Percentiles rank a stretch among this genome's conserved stretches.
Conservation (phyloP, 805 yeast genomes). For the Pichia sporocuriosa region DNA sequence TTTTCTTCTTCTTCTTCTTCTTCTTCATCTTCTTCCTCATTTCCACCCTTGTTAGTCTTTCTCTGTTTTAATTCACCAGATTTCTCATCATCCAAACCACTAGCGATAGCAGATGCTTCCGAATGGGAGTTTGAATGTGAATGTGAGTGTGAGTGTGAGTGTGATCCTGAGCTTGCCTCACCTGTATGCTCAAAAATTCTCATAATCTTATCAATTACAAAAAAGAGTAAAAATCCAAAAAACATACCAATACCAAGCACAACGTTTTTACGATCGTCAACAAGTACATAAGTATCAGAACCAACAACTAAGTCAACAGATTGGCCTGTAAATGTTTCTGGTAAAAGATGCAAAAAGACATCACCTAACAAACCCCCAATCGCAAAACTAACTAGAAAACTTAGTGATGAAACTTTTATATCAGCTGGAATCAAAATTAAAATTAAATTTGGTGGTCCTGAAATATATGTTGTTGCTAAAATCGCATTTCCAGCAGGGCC, state of each 20-base stretch:
- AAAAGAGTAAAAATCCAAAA: constrained; percentile 53
- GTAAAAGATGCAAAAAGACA: constrained; percentile 63
- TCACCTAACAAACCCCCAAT: constrained; percentile 74
- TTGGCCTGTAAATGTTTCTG: constrained; percentile 58
- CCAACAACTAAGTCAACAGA: constrained; percentile 31
- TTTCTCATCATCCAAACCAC: constrained; percentile 14
- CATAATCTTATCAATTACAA: constrained; percentile 54
- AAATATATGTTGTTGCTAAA: constrained; percentile 56
- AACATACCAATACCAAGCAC: constrained; percentile 50
- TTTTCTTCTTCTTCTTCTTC: constrained; percentile 16
- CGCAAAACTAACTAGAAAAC: constrained; percentile 61
- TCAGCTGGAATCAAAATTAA: constrained; percentile 51
- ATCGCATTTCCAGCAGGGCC: constrained; percentile 58
- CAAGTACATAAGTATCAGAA: constrained; percentile 29
- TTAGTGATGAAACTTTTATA: constrained; percentile 43
- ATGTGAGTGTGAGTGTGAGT: constrained; percentile 34
- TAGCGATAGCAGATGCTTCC: constrained; percentile 7
- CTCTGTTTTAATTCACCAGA: constrained; percentile 16
- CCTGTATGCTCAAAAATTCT: constrained; percentile 41
- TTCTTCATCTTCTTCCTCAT: constrained; percentile 12
- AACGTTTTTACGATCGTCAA: constrained; percentile 44
- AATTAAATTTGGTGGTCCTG: constrained; percentile 57
- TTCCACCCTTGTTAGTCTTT: constrained; percentile 11
- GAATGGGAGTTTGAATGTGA: constrained; percentile 1
- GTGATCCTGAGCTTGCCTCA: constrained; percentile 31